phyloP scores from a whole-genome alignment of 164 flowering plant genomes.

The Stephania japonica region DNA sequence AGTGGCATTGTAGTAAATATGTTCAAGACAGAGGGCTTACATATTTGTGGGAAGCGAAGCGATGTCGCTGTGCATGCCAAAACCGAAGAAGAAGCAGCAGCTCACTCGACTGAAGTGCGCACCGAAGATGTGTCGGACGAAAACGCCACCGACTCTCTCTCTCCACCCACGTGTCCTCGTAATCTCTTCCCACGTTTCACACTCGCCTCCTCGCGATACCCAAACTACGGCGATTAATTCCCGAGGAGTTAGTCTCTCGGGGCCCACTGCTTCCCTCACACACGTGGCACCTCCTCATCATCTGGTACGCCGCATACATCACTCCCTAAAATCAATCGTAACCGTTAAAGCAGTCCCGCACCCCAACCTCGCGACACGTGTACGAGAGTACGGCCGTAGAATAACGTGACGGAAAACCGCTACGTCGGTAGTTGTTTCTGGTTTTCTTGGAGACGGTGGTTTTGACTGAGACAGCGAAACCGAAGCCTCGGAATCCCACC shows the following conservation, averaged over 20 bases:
- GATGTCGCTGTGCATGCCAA: not conserved
- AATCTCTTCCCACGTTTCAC: slow-evolving; percentile 14
- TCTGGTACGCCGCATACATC: too few relatives aligned
- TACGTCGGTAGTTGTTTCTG: slow-evolving; percentile 29
- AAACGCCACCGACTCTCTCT: not conserved
- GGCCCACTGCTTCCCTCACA: not conserved
- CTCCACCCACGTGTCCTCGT: not conserved
- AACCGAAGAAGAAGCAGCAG: not conserved
- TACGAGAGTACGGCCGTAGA: not conserved
- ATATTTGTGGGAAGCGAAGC: not conserved
- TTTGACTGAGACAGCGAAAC: slow-evolving; percentile 44
- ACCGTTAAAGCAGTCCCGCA: not conserved
- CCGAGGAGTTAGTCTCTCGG: not conserved
- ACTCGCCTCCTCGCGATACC: not conserved
- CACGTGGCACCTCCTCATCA: not conserved
- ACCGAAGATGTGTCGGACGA: slow-evolving; percentile 19
- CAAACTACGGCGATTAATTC: not conserved
- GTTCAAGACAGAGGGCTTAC: not conserved
- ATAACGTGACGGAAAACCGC: slow-evolving; percentile 3
- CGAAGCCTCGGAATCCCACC: slow-evolving; percentile 26
- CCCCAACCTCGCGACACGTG: not conserved
- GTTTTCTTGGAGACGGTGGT: slow-evolving; percentile 47
- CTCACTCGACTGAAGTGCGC: not conserved
- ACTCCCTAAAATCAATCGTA: not conserved
- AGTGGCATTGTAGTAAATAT: not conserved